Evolutionary conservation across 73 alveolate genomes (phyloP), one percentile per base, ranked within the genome.

Genomic region (Paramecium biaurelia): DNA sequence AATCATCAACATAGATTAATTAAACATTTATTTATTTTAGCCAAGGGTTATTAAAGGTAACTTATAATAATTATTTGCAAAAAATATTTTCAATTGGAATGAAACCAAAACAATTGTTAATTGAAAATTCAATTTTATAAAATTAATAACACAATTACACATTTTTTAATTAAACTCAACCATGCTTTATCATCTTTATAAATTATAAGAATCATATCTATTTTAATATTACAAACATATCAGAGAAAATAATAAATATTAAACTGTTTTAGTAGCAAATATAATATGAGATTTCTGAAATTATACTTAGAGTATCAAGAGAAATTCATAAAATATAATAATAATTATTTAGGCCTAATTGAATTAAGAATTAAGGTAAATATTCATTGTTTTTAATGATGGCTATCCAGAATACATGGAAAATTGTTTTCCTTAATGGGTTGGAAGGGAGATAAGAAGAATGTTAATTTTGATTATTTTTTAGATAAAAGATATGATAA

Each of bases 321-420:
- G 7, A 43, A 45, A 45, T 79, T 30, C 28, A 43, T 47, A 1
- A 79, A 79, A 79, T 79, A 41, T 79, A 79, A 45, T 47, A 76
- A 79, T 11, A 32, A 79, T 24, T 95, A 82, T 45, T 10, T 95
- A 57, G 97, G 96, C 8, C 18, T 38, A 0, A 45, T 95, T 15
- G 67, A 58, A 37, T 92, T n/a, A 95, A 95, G 37, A 92, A 93
- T 95, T 57, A 94, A 85, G 98, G 98, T 11, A 95, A 96, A 14
- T 85, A 47, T 95, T 95, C 58, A 95, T 90, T 26, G 85, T 95
- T 14, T 93, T 57, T 72, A 94, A 95, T 79, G 88, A 79, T 56
- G 98, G 98, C 2, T 79, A 43, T 45, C 90, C 90, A 12, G 90
- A 79, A 21, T 32, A 79, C 14, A 79, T 38, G 70, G 90, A 79